These are phyloP conservation scores for Tolypocladium ovalisporum DNA, from an alignment of 2,329 filamentous ascomycete species.

Conservation along the genomic window DNA sequence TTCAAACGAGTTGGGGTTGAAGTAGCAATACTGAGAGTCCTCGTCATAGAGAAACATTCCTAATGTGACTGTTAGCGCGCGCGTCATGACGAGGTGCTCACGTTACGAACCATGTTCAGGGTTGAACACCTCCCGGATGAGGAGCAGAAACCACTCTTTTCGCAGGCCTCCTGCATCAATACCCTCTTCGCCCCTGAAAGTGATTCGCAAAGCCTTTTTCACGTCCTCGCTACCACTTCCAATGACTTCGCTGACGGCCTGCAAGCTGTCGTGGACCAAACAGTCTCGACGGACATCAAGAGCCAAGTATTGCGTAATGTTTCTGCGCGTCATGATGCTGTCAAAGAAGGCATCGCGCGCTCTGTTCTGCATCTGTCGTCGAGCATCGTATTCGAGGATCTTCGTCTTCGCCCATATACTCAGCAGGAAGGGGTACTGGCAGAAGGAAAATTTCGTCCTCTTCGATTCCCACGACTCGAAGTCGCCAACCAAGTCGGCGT, in stretches of 20 bases:
- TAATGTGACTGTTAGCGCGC: constrained; percentile 22
- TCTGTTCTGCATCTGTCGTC: constrained; percentile 79
- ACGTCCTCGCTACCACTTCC: constrained; percentile 73
- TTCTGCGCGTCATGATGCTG: constrained; percentile 66
- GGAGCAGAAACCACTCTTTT: constrained; percentile 89
- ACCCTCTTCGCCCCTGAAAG: constrained; percentile 81
- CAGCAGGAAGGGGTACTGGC: constrained; percentile 83
- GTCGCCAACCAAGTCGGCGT: constrained; percentile 73
- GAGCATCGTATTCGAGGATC: constrained; percentile 79
- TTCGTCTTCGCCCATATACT: constrained; percentile 89
- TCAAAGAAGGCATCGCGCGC: constrained; percentile 86
- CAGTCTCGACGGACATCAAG: constrained; percentile 74
- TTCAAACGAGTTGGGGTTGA: constrained; percentile 83
- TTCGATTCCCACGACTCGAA: constrained; percentile 81
- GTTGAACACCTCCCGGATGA: constrained; percentile 84
- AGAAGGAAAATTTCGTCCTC: constrained; percentile 70
- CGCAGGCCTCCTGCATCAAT: constrained; percentile 81
- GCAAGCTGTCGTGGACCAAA: constrained; percentile 78
- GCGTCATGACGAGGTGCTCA: not conserved
- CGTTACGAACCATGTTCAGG: constrained; percentile 66
- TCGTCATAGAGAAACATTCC: constrained; percentile 91
- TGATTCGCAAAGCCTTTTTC: constrained; percentile 80
- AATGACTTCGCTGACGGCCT: constrained; percentile 74
- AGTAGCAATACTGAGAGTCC: constrained; percentile 84
- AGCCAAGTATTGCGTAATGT: constrained; percentile 66